Conservation (phyloP, 768 basidiomycete species). For the Boletus rubroflammeus region DNA sequence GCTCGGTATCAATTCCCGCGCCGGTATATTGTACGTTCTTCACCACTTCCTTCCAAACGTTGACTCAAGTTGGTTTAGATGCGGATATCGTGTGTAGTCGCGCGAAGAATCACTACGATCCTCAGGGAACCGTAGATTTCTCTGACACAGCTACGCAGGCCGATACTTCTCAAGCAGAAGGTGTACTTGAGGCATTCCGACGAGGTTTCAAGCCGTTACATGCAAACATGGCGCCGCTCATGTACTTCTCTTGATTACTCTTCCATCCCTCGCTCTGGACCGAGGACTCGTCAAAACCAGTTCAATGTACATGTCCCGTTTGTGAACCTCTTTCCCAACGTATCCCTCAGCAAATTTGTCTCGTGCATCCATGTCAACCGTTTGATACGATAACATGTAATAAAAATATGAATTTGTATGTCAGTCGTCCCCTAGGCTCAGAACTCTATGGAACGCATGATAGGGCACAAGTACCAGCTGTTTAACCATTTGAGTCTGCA, state of each 20-base stretch:
- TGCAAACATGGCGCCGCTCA: slow-evolving; percentile 42
- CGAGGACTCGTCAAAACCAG: background rate
- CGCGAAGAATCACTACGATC: slow-evolving; percentile 78
- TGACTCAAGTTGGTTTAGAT: slow-evolving; percentile 40
- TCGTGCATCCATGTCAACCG: background rate
- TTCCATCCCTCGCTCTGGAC: background rate
- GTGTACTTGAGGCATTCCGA: slow-evolving; percentile 46
- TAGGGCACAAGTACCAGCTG: background rate
- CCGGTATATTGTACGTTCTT: slow-evolving; percentile 69
- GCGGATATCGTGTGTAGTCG: slow-evolving; percentile 75
- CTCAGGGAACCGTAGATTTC: slow-evolving; percentile 52
- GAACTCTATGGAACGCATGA: background rate
- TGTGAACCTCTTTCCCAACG: background rate
- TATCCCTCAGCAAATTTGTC: background rate
- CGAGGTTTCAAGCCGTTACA: slow-evolving; percentile 57
- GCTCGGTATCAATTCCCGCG: slow-evolving; percentile 79
- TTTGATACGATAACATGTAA: slow-evolving; percentile 1
- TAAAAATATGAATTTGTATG: slow-evolving; percentile 1
- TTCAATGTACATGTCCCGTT: background rate
- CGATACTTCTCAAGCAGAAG: slow-evolving; percentile 39
- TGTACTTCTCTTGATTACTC: slow-evolving; percentile 53
- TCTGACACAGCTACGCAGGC: slow-evolving; percentile 54
- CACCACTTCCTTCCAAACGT: background rate
- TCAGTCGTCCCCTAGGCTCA: background rate
- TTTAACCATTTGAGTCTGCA: slow-evolving; percentile 12